phyloP scores from a whole-genome alignment of 305 asterid species.

The Solanum hybrid region DNA sequence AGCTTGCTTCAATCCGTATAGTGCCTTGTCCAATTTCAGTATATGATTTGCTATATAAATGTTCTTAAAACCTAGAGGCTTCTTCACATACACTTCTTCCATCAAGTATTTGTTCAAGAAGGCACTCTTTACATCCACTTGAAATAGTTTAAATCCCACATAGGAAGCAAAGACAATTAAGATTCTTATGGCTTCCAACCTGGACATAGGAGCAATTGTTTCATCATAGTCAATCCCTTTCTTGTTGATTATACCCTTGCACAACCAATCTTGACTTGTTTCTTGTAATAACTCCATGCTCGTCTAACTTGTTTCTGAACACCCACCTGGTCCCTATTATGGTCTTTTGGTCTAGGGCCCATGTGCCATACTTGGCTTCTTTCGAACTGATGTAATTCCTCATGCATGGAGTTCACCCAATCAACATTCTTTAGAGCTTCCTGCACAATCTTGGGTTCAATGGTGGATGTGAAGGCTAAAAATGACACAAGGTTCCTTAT shows the following conservation, averaged over 20 bases:
- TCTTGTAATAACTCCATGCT: not conserved
- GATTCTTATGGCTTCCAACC: not conserved
- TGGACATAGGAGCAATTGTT: not conserved
- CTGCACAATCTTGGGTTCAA: not conserved
- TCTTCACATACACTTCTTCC: not conserved
- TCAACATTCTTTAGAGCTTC: not conserved
- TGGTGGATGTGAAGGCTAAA: not conserved
- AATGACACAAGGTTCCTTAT: not conserved
- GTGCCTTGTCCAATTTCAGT: not conserved
- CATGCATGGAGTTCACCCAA: not conserved
- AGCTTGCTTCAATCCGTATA: not conserved
- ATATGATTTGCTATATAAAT: not conserved
- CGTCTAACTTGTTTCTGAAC: not conserved
- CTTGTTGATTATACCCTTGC: not conserved
- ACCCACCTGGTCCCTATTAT: not conserved
- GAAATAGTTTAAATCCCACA: not conserved
- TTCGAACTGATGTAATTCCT: not conserved
- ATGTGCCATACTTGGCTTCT: not conserved
- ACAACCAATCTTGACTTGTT: not conserved
- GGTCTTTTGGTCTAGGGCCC: not conserved
- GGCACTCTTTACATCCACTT: not conserved
- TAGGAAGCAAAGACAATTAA: not conserved
- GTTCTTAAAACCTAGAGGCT: not conserved
- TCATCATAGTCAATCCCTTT: not conserved
- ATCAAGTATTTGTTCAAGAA: not conserved